Evolutionary conservation across 2,329 filamentous ascomycete genomes (phyloP).

Genomic region (Calonectria leucothoes): DNA sequence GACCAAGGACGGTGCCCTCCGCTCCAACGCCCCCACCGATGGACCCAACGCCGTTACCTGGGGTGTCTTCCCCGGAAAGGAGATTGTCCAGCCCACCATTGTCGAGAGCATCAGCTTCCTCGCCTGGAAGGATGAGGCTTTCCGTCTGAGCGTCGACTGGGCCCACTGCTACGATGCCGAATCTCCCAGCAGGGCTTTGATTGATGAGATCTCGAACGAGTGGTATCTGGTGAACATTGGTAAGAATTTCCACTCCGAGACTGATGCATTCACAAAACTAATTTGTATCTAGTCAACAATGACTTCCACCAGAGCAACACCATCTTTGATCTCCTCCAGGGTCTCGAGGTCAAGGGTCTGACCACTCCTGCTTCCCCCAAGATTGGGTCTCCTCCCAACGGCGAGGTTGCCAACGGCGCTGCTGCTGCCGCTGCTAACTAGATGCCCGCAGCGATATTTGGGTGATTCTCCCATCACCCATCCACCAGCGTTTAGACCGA

Average conservation of each 20-base stretch:
- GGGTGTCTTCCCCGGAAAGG: conserved; percentile 98
- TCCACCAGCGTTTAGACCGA: conserved; percentile 3
- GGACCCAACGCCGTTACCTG: conserved; percentile 98
- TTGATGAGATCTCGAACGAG: conserved; percentile 85
- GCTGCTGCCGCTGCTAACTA: conserved; percentile 30
- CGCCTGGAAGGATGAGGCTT: conserved; percentile 99
- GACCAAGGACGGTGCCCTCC: conserved; percentile 82
- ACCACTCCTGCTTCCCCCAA: conserved; percentile 53
- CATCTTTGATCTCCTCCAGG: conserved; percentile 89
- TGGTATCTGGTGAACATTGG: conserved; percentile 98
- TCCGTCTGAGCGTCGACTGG: conserved; percentile 92
- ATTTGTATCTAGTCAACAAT: conserved; percentile 80
- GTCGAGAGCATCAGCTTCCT: conserved; percentile 98
- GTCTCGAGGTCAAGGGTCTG: conserved; percentile 75
- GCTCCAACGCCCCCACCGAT: conserved; percentile 85
- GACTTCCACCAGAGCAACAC: conserved; percentile 89
- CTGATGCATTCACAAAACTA: conserved; percentile 7
- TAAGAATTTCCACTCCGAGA: conserved; percentile 56
- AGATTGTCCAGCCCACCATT: conserved; percentile 99
- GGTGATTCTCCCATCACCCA: neutral
- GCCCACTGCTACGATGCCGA: conserved; percentile 85
- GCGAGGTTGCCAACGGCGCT: conserved; percentile 24
- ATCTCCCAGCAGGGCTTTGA: conserved; percentile 81
- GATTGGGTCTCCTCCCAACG: conserved; percentile 36
- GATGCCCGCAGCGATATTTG: neutral